Base-by-base conservation (phyloP, 2,329 filamentous ascomycete species). In the Diplodia mutila region DNA sequence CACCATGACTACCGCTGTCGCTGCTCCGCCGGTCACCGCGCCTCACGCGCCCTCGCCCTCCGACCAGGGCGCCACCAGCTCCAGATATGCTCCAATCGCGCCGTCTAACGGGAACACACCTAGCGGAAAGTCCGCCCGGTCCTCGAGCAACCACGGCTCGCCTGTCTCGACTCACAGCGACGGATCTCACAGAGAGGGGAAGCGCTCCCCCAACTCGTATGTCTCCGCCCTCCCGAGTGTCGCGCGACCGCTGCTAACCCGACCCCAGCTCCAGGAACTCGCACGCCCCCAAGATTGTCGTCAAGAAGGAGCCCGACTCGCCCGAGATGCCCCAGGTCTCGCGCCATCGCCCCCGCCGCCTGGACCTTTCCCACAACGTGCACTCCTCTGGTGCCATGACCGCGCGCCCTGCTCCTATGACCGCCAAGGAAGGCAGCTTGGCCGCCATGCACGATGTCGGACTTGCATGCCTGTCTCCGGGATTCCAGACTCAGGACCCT, bases 401-500 rank as follows among this genome's bases (percentile, higher is more conserved):
- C 6, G 89, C 89, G 63, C 88, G 93, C 48, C 90, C 93, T 32
- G 87, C 90, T 23, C 87, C 86, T 46, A 83, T 96, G 80, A 95
- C 92, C 9, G 90, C 90, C 27, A 87, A 92, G 72, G 92, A 96
- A 69, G 85, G 81, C 68, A 85, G 85, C 54, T 87, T 90, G 25
- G 82, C 95, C 46, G 91, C 86, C 51, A 94, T 98, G 75, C 93
- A 97, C 74, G 93, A 97, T 79, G 91, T 98, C 29, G 95, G 95
- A 68, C 85, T 98, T 67, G 94, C 94, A 51, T 99, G 95, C 75
- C 84, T 99, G 66, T 98, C 95, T 2, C 95, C 95, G 0, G 95
- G 95, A 65, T 98, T 99, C 75, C 90, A 96, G 72, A 98, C 95
- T 18, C 92, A 98, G 74, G 93, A 99, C 79, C 94, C 95, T n/a